Percentiles rank a stretch among this genome's conserved stretches.
These are phyloP conservation scores for Oryza rufipogon DNA, from an alignment of 176 grass and related monocot species.

Conservation along the genomic window DNA sequence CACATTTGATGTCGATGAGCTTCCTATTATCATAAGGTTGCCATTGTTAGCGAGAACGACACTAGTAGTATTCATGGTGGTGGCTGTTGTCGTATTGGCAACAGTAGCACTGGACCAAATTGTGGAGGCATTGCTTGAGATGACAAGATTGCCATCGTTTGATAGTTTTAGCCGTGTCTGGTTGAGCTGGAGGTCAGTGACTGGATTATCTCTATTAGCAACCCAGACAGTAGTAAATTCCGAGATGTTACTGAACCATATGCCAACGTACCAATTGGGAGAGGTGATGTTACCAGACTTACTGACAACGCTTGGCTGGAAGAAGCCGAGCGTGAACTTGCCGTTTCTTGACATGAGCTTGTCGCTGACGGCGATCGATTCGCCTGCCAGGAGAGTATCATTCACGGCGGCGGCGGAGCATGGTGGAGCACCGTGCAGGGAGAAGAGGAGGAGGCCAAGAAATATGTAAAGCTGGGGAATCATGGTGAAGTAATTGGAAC, in stretches of 20 bases:
- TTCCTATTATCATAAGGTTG: not conserved
- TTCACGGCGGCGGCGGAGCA: not conserved
- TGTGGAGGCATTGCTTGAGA: not conserved
- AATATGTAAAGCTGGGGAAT: not conserved
- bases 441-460: not conserved
- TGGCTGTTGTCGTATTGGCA: not conserved
- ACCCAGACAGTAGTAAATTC: not conserved
- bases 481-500: not conserved
- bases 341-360: not conserved
- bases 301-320: not conserved
- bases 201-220: not conserved
- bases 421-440: not conserved
- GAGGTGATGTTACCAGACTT: not conserved
- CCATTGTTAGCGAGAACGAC: not conserved
- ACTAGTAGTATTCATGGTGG: not conserved
- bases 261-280: not conserved
- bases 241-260: not conserved
- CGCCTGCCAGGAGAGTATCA: not conserved
- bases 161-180: not conserved
- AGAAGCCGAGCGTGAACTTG: not conserved
- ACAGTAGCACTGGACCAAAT: not conserved
- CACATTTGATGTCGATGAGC: not conserved
- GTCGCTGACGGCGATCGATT: not conserved
- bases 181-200: not conserved
- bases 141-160: not conserved